Conservation (phyloP, 2,329 filamentous ascomycete species). For the Coleophoma eucalyptorum region DNA sequence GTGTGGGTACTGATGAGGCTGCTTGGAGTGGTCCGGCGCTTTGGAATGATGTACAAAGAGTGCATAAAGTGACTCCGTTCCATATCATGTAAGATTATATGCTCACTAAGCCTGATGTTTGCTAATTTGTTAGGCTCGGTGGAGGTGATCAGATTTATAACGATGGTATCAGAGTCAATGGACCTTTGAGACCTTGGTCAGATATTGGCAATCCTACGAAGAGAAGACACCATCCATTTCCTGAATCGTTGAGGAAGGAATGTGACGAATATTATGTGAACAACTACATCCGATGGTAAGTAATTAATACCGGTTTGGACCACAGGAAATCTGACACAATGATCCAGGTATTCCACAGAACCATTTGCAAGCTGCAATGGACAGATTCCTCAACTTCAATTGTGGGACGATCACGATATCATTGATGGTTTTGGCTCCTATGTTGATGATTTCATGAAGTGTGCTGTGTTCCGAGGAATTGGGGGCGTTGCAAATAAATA, state of each 20-base stretch:
- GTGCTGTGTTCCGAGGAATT: slow-evolving; percentile 85
- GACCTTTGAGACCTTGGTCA: slow-evolving; percentile 80
- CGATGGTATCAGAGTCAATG: slow-evolving; percentile 81
- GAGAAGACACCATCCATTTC: slow-evolving; percentile 75
- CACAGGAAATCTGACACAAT: slow-evolving; percentile 42
- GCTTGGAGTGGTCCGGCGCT: slow-evolving; percentile 87
- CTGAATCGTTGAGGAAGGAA: slow-evolving; percentile 72
- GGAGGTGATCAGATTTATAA: slow-evolving; percentile 98
- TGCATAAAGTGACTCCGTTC: slow-evolving; percentile 75
- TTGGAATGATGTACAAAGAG: slow-evolving; percentile 90
- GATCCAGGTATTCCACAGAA: slow-evolving; percentile 68
- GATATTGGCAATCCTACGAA: slow-evolving; percentile 78
- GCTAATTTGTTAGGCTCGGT: slow-evolving; percentile 59
- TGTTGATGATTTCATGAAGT: slow-evolving; percentile 88
- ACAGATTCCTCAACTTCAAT: slow-evolving; percentile 93
- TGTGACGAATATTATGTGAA: slow-evolving; percentile 90
- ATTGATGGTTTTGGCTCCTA: slow-evolving; percentile 95
- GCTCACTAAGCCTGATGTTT: neutral
- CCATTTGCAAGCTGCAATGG: slow-evolving; percentile 83
- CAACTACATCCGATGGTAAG: slow-evolving; percentile 74
- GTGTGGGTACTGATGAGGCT: slow-evolving; percentile 77
- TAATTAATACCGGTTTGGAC: slow-evolving; percentile 23
- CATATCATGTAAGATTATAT: slow-evolving; percentile 68
- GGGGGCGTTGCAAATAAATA: slow-evolving; percentile 95
- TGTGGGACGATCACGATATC: slow-evolving; percentile 97